These are phyloP conservation scores for Tolypocladium ovalisporum DNA, from an alignment of 2,329 filamentous ascomycete genomes.

Conservation along the genomic window DNA sequence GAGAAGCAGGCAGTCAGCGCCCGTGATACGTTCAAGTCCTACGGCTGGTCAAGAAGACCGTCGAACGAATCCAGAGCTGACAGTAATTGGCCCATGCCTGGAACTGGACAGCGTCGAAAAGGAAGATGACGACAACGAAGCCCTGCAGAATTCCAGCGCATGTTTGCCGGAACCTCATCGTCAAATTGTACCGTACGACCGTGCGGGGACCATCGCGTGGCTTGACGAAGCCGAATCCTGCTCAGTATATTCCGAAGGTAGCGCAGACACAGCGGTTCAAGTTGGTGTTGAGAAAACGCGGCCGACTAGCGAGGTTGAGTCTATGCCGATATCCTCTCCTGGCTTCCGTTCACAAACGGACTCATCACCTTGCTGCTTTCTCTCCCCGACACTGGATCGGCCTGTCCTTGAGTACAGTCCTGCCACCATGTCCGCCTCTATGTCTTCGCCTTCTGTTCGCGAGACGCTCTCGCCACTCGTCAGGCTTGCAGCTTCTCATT, in stretches of 20 bases:
- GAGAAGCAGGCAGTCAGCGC: not conserved
- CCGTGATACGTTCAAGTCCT: not conserved
- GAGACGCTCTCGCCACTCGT: not conserved
- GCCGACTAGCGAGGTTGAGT: not conserved
- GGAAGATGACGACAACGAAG: not conserved
- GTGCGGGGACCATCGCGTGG: not conserved
- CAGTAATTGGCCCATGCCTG: not conserved
- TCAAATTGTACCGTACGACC: not conserved
- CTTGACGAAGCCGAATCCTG: conserved; percentile 7
- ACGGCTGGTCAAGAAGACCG: not conserved
- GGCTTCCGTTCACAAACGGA: too few species aligned
- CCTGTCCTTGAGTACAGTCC: conserved; percentile 6
- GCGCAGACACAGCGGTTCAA: conserved; percentile 7
- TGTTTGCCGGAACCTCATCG: not conserved
- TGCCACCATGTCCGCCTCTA: not conserved
- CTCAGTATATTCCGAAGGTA: conserved; percentile 12
- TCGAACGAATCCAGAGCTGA: not conserved
- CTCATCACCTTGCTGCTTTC: not conserved
- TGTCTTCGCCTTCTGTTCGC: not conserved
- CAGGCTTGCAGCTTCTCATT: not conserved
- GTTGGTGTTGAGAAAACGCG: not conserved
- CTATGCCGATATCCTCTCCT: not conserved
- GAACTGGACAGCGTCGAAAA: not conserved
- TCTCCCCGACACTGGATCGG: not conserved
- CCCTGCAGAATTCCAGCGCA: too few species aligned